Evolutionary conservation across 176 grass and related monocot genomes (phyloP), one percentile per base, ranked within the genome.

Genomic region (Stipa capillata): DNA sequence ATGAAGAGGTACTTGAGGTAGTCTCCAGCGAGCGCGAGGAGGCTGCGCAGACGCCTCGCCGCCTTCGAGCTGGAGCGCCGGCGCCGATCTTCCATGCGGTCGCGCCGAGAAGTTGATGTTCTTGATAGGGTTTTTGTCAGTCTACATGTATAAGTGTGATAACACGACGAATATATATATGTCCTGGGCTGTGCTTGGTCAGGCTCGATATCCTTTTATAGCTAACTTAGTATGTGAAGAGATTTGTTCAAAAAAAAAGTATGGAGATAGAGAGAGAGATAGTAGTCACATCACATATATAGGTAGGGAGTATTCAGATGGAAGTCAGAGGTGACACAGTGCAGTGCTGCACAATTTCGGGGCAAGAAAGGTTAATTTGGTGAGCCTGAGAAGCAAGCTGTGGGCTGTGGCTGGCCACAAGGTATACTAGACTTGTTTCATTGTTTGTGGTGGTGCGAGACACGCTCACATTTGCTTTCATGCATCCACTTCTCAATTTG

Each of bases 1-100:
- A 79, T 79, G 78, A 96, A 84, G 36, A 87, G 48, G 79, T 82
- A 87, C 58, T 81, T 90, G 78, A 90, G 65, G 84, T 90, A 93
- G 52, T 82, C 69, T 9, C 41, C 81, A 11, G 81, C 68, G 4
- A 88, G 51, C 42, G 42, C 60, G 41, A 80, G 29, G 59, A 88
- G 68, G 50, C n/a, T 52, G 76, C 16, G 37, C 76, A 84, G 42
- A n/a, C 69, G 86, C 86, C 81, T 74, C 20, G 33, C 32, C 7
- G 42, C 42, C 1, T 50, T 24, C 3, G 50, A 34, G 37, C 45
- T 18, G 27, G 36, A 32, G 49, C 27, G 24, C 49, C 39, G 86
- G 29, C 41, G 40, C 17, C 16, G 32, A 2, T 78, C 7, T 69
- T 84, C 75, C 86, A 82, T 77, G 41, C 58, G 1, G 55, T 27